phyloP scores from a whole-genome alignment of 768 basidiomycete species.

The Amanita inopinata region DNA sequence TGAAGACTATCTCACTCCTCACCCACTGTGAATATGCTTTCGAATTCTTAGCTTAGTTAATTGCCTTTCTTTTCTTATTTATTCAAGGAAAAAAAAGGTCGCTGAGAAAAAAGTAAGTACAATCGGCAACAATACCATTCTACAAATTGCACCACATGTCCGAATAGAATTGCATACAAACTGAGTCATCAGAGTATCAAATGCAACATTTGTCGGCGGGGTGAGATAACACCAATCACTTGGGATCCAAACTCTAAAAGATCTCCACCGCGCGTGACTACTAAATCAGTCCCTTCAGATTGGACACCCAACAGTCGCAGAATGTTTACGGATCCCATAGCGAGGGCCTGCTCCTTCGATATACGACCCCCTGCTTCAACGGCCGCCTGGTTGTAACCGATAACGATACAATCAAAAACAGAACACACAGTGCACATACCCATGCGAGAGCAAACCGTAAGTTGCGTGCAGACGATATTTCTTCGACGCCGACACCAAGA shows the following conservation, averaged over 20 bases:
- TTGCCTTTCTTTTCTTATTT: too few relatives aligned
- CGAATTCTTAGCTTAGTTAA: too few relatives aligned
- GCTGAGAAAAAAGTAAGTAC: too few relatives aligned
- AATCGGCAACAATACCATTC: too few relatives aligned
- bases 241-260: conserved; percentile 35
- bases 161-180: too few relatives aligned
- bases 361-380: conserved; percentile 32
- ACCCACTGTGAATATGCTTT: too few relatives aligned
- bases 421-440: conserved; percentile 35
- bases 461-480: conserved; percentile 67
- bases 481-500: conserved; percentile 54
- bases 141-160: too few relatives aligned
- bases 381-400: conserved; percentile 28
- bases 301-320: conserved; percentile 29
- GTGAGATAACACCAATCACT: conserved; percentile 46
- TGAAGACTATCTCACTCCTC: too few relatives aligned
- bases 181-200: conserved; percentile 13
- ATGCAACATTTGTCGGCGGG: conserved; percentile 30
- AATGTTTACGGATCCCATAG: conserved; percentile 38
- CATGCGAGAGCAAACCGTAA: conserved; percentile 75
- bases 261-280: conserved; percentile 47
- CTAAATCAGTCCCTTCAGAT: conserved; percentile 37
- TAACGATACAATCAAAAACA: neutral
- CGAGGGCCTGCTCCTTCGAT: conserved; percentile 31
- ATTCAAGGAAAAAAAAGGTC: too few relatives aligned